Conservation (phyloP, 352 stramenopile genomes). For the Globisporangium radiosum region DNA sequence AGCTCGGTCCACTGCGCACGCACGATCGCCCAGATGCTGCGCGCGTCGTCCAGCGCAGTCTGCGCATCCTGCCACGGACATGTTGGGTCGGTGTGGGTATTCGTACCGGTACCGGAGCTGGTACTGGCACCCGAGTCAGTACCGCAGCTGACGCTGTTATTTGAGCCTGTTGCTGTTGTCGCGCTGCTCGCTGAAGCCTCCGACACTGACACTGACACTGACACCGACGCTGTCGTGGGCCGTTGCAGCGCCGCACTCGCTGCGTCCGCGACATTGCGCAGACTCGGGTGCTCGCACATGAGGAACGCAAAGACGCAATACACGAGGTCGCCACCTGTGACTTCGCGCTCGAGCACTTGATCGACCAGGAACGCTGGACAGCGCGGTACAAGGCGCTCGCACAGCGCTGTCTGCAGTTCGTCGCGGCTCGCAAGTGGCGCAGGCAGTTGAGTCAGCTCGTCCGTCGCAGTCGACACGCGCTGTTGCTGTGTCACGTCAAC, state of each 20-base stretch:
- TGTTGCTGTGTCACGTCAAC: not conserved
- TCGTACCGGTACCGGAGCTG: not conserved
- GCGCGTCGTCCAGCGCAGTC: slow-evolving; percentile 34
- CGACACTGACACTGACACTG: too few species aligned
- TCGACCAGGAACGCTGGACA: slow-evolving; percentile 37
- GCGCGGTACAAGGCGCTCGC: slow-evolving; percentile 27
- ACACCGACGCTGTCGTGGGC: not conserved
- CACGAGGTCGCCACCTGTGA: slow-evolving; percentile 29
- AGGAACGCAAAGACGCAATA: slow-evolving; percentile 65
- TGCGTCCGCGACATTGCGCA: slow-evolving; percentile 9
- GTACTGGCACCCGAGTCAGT: not conserved
- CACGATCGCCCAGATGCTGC: slow-evolving; percentile 35
- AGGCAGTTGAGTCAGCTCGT: not conserved
- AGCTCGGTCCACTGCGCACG: slow-evolving; percentile 55
- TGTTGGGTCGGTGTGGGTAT: not conserved
- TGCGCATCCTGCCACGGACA: slow-evolving; percentile 59
- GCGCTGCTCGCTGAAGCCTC: too few species aligned
- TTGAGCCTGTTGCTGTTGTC: not conserved
- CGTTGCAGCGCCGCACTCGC: not conserved
- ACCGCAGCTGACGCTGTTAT: not conserved
- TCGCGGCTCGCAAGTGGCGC: slow-evolving; percentile 33
- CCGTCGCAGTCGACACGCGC: slow-evolving; percentile 7
- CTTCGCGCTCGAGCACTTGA: slow-evolving; percentile 28
- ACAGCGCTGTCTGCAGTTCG: slow-evolving; percentile 29
- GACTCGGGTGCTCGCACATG: slow-evolving; percentile 42